phyloP scores from a whole-genome alignment of 73 alveolate species.

The Paramecium sexaurelia region DNA sequence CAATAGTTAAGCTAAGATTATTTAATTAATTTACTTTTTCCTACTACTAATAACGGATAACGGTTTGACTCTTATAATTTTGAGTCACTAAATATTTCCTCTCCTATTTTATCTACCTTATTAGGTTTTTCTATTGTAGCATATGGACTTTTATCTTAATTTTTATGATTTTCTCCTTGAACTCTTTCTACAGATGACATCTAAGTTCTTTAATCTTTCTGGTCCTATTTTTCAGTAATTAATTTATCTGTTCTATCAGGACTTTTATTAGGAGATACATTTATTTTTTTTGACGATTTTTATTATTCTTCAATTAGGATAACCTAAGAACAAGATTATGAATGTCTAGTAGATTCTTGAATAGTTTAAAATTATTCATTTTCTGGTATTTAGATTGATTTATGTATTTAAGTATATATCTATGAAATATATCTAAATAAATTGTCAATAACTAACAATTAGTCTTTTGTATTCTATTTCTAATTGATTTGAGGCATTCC shows the following conservation, averaged over 20 bases:
- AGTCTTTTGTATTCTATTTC: background rate
- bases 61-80: background rate
- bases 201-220: background rate
- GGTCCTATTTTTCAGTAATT: background rate
- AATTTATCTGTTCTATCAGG: background rate
- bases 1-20: background rate
- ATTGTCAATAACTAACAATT: background rate
- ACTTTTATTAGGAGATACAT: conserved; percentile 9
- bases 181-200: background rate
- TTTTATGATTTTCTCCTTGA: background rate
- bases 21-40: background rate
- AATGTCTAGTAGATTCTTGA: background rate
- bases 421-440: background rate
- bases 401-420: background rate
- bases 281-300: background rate
- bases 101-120: background rate
- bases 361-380: background rate
- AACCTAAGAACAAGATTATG: background rate
- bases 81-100: background rate
- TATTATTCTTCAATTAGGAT: background rate
- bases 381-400: background rate
- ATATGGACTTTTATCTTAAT: background rate
- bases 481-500: background rate
- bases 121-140: background rate
- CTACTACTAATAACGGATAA: conserved; percentile 15